Evolutionary conservation across 2,329 filamentous ascomycete genomes (phyloP).

Genomic region (Botrytis cinerea): DNA sequence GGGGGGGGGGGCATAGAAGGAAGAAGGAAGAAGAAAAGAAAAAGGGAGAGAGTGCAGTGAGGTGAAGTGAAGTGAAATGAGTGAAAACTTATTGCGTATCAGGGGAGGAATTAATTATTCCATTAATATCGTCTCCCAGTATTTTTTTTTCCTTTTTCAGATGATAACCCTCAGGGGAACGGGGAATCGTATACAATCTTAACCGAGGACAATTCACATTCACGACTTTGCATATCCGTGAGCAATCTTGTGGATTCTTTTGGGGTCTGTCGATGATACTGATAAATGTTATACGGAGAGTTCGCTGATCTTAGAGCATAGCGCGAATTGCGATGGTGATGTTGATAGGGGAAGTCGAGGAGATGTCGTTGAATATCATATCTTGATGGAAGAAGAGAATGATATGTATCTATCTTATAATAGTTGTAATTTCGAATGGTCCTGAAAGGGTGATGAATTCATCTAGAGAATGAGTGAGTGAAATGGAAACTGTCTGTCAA

Average conservation of each 20-base stretch:
- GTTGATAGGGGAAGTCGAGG: too few relatives aligned
- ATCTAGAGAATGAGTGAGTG: too few relatives aligned
- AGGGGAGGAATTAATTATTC: background rate
- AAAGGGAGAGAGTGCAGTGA: background rate
- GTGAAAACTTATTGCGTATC: background rate
- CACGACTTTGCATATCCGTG: background rate
- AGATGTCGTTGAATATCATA: too few relatives aligned
- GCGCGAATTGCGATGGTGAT: too few relatives aligned
- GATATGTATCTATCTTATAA: too few relatives aligned
- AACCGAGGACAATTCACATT: background rate
- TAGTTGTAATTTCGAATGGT: too few relatives aligned
- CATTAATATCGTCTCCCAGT: background rate
- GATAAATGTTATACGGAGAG: too few relatives aligned
- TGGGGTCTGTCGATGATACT: too few relatives aligned
- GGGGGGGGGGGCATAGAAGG: background rate
- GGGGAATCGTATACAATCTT: background rate
- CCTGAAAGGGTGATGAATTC: too few relatives aligned
- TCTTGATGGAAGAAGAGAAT: too few relatives aligned
- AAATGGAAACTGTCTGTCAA: too few relatives aligned
- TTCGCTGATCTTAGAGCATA: too few relatives aligned
- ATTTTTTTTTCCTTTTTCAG: background rate
- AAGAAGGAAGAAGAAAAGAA: background rate
- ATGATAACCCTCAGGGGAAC: background rate
- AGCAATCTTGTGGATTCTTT: background rate
- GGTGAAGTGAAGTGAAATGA: background rate